Evolutionary conservation across 495 filamentous ascomycete species (phyloP).

Genomic region (Talaromyces wortmannii): DNA sequence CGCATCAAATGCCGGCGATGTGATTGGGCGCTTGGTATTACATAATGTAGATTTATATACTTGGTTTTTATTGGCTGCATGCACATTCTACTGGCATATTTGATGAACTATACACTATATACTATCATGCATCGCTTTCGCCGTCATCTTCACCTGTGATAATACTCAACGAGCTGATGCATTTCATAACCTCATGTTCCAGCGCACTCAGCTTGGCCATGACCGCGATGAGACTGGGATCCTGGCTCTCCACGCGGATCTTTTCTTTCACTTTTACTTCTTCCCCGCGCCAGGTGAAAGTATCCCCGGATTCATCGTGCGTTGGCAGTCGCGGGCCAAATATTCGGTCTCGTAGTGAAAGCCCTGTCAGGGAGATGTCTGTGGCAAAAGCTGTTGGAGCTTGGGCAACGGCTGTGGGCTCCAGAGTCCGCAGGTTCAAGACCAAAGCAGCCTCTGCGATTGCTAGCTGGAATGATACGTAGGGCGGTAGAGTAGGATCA

Average conservation of each 20-base stretch:
- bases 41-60: not conserved
- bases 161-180: slow-evolving; percentile 64
- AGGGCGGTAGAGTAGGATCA: slow-evolving; percentile 50
- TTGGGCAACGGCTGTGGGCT: slow-evolving; percentile 51
- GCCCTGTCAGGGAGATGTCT: slow-evolving; percentile 45
- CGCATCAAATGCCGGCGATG: not conserved
- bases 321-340: slow-evolving; percentile 48
- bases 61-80: no score
- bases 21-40: not conserved
- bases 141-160: slow-evolving; percentile 64
- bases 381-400: slow-evolving; percentile 53
- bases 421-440: slow-evolving; percentile 72
- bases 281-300: slow-evolving; percentile 60
- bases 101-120: not conserved
- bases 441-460: slow-evolving; percentile 74
- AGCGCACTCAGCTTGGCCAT: slow-evolving; percentile 82
- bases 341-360: slow-evolving; percentile 51
- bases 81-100: not conserved
- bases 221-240: slow-evolving; percentile 81
- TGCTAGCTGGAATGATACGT: slow-evolving; percentile 66
- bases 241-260: slow-evolving; percentile 82
- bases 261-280: slow-evolving; percentile 87
- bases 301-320: slow-evolving; percentile 75
- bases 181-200: slow-evolving; percentile 62
- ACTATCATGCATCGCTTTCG: slow-evolving; percentile 25